phyloP scores from a whole-genome alignment of 1,284 basidiomycete genomes.

The Pseudozyma thailandica region DNA sequence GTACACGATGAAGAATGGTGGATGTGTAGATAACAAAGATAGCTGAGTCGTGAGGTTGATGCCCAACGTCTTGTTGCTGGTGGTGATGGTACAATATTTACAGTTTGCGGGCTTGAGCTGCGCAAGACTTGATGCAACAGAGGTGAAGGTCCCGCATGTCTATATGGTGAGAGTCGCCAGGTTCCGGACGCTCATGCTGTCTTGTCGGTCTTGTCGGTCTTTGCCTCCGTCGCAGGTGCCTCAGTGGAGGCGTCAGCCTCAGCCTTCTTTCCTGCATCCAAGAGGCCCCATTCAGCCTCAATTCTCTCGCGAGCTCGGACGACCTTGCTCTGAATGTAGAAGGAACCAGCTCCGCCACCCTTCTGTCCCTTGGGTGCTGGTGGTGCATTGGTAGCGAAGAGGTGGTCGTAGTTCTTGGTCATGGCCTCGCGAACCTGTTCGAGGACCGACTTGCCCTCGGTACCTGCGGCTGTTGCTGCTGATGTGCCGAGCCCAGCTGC shows the following conservation, averaged over 20 bases:
- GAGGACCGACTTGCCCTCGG: slow-evolving; percentile 40
- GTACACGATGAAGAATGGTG: slow-evolving; percentile 18
- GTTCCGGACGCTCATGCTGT: slow-evolving; percentile 10
- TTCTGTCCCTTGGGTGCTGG: slow-evolving; percentile 67
- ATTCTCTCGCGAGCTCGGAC: slow-evolving; percentile 92
- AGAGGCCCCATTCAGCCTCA: slow-evolving; percentile 77
- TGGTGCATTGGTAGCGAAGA: slow-evolving; percentile 85
- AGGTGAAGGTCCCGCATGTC: neutral
- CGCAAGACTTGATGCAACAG: neutral
- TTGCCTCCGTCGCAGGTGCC: slow-evolving; percentile 10
- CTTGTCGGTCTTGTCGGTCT: slow-evolving; percentile 28
- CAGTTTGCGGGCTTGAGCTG: slow-evolving; percentile 4
- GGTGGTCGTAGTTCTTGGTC: slow-evolving; percentile 82
- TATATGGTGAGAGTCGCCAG: neutral
- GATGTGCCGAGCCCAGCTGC: slow-evolving; percentile 22
- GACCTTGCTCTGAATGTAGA: slow-evolving; percentile 94
- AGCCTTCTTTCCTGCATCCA: slow-evolving; percentile 38
- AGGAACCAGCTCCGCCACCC: slow-evolving; percentile 64
- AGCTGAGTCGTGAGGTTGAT: neutral
- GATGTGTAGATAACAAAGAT: neutral
- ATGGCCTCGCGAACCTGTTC: slow-evolving; percentile 52
- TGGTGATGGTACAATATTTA: slow-evolving; percentile 35
- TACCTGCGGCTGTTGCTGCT: slow-evolving; percentile 21
- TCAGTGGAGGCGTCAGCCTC: slow-evolving; percentile 20
- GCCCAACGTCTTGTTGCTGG: too few species aligned